Evolutionary conservation across 768 basidiomycete genomes (phyloP), one percentile per base, ranked within the genome.

Genomic region (Leccinum longicurvipes): DNA sequence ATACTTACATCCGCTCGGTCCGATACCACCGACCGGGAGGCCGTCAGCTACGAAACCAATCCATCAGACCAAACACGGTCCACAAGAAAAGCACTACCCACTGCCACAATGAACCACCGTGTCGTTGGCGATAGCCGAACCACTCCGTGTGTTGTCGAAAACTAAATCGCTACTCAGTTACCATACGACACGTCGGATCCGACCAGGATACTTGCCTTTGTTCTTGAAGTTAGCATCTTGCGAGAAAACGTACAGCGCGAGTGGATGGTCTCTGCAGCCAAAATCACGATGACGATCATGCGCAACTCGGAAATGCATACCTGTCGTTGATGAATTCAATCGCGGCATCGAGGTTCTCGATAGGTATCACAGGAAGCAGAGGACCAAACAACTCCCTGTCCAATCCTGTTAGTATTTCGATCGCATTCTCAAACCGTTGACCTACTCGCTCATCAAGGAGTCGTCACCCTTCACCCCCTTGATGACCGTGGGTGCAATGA

Each of bases 371-470:
- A 5, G 90, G 86, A 25, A 95, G 73, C 10, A 95, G 60, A 8
- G 93, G 93, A 0, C 91, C 93, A 61, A 95, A 94, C 34, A 93
- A 78, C 63, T 94, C 93, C 56, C 90, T 92, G 59, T 4, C 6
- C 0, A 45, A 19, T 41, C 6, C 6, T 12, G 21, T 60, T 7
- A 60, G 29, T n/a, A 9, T 41, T n/a, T 42, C 2, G 23, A n/a
- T 50, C 31, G 9, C 17, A 47, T 50, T 15, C 29, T 14, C 11
- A 6, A 36, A 54, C 14, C 5, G 47, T 46, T n/a, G 3, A 76
- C 85, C 50, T 62, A 88, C 89, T 89, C 85, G 66, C 77, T 76
- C 88, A 94, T 89, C 58, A 93, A 70, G 0, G 86, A 79, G 69
- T 94, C 92, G 54, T 82, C 82, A 0, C 59, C 63, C 34, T 74